These are phyloP conservation scores for Pholiota conissans DNA, from an alignment of 768 basidiomycete genomes.

Conservation along the genomic window DNA sequence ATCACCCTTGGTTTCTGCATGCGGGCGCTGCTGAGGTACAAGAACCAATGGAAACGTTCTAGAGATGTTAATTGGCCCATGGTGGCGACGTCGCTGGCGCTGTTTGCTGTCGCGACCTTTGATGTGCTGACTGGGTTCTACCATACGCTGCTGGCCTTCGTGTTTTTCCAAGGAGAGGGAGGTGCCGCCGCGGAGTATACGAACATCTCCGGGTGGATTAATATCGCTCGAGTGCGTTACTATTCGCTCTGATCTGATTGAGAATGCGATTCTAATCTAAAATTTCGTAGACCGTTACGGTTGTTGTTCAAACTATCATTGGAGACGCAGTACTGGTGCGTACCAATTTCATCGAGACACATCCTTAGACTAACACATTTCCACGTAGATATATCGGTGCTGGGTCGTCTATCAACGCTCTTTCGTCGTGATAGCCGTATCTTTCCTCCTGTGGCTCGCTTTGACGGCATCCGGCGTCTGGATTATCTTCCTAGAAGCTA, in stretches of 20 bases:
- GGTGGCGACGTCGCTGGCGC: neutral
- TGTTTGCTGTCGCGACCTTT: slow-evolving; percentile 7
- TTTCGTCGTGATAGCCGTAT: slow-evolving; percentile 15
- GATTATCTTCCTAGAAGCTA: slow-evolving; percentile 9
- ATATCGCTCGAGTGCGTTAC: slow-evolving; percentile 8
- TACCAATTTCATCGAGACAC: neutral
- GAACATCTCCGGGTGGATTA: slow-evolving; percentile 15
- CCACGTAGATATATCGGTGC: slow-evolving; percentile 21
- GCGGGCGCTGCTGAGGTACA: slow-evolving; percentile 5
- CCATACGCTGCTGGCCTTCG: slow-evolving; percentile 14
- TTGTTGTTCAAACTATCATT: slow-evolving; percentile 8
- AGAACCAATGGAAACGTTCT: neutral
- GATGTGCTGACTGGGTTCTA: slow-evolving; percentile 12
- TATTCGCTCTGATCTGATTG: slow-evolving; percentile 1
- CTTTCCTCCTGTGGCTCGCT: slow-evolving; percentile 21
- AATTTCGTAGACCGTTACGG: slow-evolving; percentile 1
- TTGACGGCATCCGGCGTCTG: slow-evolving; percentile 9
- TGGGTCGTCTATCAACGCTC: slow-evolving; percentile 21
- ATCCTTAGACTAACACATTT: neutral
- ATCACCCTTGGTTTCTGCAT: slow-evolving; percentile 12
- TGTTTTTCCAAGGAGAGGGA: slow-evolving; percentile 9
- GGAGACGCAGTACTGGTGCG: slow-evolving; percentile 15
- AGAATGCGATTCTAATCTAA: neutral
- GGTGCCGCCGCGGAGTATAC: slow-evolving; percentile 7
- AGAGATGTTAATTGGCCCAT: slow-evolving; percentile 11